Evolutionary conservation across 2,329 filamentous ascomycete genomes (phyloP), one percentile per base, ranked within the genome.

Genomic region (Ilyonectria mors-panacis): DNA sequence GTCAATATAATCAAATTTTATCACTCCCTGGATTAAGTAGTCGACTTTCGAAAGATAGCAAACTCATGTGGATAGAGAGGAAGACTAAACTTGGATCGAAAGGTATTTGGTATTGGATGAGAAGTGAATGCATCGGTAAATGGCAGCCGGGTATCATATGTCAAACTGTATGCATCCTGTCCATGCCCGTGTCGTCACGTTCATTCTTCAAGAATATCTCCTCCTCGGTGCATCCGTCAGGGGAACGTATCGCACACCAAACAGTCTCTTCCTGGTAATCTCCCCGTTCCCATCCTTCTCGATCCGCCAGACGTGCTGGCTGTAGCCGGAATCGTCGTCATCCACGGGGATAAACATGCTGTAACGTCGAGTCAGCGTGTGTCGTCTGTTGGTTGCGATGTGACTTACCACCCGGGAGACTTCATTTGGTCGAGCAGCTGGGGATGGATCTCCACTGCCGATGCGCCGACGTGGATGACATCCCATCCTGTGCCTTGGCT

Each of bases 391-490:
- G 7, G 15, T 19, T n/a, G 6, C 2, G n/a, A 42, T 6, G n/a
- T 12, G 9, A n/a, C 82, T 75, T 66, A 87, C 83, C 91, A 86
- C 0, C 96, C 96, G 0, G 95, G 95, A 3, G 87, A 83, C 70
- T 89, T 90, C 72, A 99, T 82, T 83, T 98, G 96, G 33, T 91
- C 87, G 51, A 97, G 81, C 71, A 98, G 81, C 66, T 88, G 87
- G 19, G 87, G 78, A 78, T 97, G 95, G 61, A 97, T 82, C 76
- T 90, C 87, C 26, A 83, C 87, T 0, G 95, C 95, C 8, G 94
- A 93, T 0, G 96, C 96, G 0, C 96, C 96, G 3, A 98, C 96
- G 78, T 98, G 96, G 66, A 99, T 98, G 2, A 93, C 95, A 85
- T 98, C 94, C 86, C 95, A 99, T 0, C 90, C 86, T 33, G 80